phyloP scores from a whole-genome alignment of 208 protist species.

The Angomonas desouzai region DNA sequence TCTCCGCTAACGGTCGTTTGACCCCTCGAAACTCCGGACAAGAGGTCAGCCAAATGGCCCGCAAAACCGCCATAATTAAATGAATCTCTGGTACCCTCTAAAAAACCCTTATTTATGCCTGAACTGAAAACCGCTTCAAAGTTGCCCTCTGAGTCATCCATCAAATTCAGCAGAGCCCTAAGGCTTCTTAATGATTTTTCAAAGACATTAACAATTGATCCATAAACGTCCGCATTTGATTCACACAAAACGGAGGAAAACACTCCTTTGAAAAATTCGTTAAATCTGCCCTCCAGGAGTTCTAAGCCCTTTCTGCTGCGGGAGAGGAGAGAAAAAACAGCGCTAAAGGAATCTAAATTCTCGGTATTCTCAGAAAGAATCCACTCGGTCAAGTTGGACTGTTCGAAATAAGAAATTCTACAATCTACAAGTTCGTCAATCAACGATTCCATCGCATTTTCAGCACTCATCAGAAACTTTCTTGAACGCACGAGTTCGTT shows the following conservation, averaged over 20 bases:
- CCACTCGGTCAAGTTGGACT: not conserved
- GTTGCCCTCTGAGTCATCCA: slow-evolving; percentile 1
- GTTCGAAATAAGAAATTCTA: not conserved
- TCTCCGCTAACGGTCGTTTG: not conserved
- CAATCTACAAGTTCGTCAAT: not conserved
- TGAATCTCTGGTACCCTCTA: not conserved
- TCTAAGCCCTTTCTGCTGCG: not conserved
- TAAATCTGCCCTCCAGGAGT: not conserved
- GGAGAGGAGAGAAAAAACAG: not conserved
- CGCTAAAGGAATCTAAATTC: not conserved
- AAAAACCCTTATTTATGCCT: not conserved
- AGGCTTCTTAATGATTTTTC: not conserved
- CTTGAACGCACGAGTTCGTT: slow-evolving; percentile 21
- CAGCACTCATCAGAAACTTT: slow-evolving; percentile 20
- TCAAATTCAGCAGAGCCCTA: not conserved
- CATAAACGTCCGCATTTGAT: not conserved
- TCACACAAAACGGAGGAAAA: not conserved
- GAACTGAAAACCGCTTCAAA: slow-evolving; percentile 2
- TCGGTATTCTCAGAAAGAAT: not conserved
- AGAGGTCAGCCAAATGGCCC: slow-evolving; percentile 23
- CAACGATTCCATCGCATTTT: not conserved
- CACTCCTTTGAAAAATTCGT: not conserved
- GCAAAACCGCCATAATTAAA: slow-evolving; percentile 5
- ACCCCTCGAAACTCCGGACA: slow-evolving; percentile 16
- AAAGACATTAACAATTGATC: not conserved